Conservation (phyloP, 1,284 basidiomycete genomes). For the Boletus sp. region DNA sequence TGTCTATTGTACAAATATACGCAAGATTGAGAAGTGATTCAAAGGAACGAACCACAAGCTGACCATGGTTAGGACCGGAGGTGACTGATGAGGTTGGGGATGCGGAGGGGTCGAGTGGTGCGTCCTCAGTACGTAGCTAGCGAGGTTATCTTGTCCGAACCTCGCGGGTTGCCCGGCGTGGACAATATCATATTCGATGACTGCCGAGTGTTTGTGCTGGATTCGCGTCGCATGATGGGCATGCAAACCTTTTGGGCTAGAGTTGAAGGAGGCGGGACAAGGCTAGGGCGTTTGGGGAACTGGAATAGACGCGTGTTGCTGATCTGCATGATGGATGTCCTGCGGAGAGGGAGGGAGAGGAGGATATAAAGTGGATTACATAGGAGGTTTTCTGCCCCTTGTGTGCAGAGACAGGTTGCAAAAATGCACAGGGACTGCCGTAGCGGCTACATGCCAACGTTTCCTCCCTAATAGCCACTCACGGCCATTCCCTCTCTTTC, state of each 20-base stretch:
- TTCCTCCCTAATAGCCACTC: constrained; percentile 40
- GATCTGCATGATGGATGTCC: constrained; percentile 5
- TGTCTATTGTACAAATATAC: background rate
- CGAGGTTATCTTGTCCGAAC: constrained; percentile 1
- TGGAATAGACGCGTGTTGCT: constrained; percentile 12
- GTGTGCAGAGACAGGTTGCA: constrained; percentile 28
- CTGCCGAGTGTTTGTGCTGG: background rate
- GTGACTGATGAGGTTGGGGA: constrained; percentile 8
- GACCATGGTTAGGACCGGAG: background rate
- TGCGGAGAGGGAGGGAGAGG: background rate
- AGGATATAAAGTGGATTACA: constrained; percentile 8
- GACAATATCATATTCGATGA: constrained; percentile 4
- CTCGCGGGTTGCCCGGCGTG: constrained; percentile 2
- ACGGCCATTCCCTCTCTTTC: constrained; percentile 37
- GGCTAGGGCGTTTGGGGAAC: background rate
- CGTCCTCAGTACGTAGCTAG: background rate
- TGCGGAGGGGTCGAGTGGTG: constrained; percentile 2
- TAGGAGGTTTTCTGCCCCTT: constrained; percentile 21
- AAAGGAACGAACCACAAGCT: background rate
- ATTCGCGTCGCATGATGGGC: constrained; percentile 15
- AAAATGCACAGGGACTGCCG: constrained; percentile 38
- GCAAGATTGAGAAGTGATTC: background rate
- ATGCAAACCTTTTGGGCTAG: constrained; percentile 3
- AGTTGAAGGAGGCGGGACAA: background rate
- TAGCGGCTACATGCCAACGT: constrained; percentile 37